These are phyloP conservation scores for Phytopythium montanum DNA, from an alignment of 352 stramenopile species.

Conservation along the genomic window DNA sequence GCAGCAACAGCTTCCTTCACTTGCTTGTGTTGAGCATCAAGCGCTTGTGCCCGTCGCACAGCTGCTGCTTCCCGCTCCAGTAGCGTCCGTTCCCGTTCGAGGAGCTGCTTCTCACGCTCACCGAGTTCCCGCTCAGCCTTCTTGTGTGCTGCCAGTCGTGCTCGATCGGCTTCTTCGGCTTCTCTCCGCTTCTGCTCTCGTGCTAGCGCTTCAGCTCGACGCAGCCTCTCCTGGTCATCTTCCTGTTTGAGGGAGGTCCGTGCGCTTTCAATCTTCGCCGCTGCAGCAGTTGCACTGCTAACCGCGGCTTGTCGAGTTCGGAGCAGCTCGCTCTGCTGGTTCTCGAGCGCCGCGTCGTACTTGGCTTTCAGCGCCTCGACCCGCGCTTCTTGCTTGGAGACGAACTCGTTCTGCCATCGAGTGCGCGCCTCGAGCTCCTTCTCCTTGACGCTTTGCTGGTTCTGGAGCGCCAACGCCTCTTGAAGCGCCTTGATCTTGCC, in stretches of 20 bases:
- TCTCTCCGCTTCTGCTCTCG: constrained; percentile 40
- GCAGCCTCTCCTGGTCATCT: constrained; percentile 29
- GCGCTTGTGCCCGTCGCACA: constrained; percentile 17
- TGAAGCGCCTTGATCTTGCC: constrained; percentile 42
- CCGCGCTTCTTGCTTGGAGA: constrained; percentile 59
- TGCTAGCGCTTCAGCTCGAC: constrained; percentile 20
- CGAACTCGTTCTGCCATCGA: constrained; percentile 69
- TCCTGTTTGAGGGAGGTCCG: constrained; percentile 36
- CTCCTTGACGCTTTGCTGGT: constrained; percentile 45
- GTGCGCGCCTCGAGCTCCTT: constrained; percentile 55
- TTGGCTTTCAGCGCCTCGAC: constrained; percentile 68
- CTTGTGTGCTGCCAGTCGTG: constrained; percentile 26
- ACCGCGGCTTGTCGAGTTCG: constrained; percentile 42
- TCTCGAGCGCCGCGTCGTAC: constrained; percentile 60
- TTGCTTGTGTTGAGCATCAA: constrained; percentile 11
- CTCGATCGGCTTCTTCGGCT: constrained; percentile 35
- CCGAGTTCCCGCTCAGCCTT: constrained; percentile 50
- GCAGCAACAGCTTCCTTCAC: constrained; percentile 2
- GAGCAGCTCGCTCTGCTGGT: constrained; percentile 51
- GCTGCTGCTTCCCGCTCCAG: constrained; percentile 39
- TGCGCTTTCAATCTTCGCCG: constrained; percentile 46
- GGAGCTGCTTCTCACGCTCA: constrained; percentile 45
- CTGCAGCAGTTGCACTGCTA: constrained; percentile 39
- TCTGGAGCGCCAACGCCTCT: constrained; percentile 41
- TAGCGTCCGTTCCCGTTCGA: constrained; percentile 42